Percentiles rank a stretch among this genome's conserved stretches.
Conservation (phyloP, 441 rosid genomes). For the Populus hybrid region DNA sequence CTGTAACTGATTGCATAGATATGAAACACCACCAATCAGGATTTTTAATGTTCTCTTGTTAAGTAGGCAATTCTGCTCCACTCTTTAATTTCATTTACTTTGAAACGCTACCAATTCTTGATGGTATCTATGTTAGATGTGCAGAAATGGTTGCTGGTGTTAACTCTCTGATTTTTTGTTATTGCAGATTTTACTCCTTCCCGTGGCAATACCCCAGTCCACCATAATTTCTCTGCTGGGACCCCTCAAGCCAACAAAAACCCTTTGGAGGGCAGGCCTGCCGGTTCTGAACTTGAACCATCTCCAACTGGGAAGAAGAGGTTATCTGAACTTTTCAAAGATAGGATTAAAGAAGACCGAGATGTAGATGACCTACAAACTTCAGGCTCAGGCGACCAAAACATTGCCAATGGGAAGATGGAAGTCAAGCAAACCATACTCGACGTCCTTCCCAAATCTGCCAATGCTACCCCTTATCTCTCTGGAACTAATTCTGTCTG, state of each 20-base stretch:
- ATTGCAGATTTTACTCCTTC: conserved; percentile 91
- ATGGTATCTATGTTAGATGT: neutral
- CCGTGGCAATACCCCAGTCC: conserved; percentile 50
- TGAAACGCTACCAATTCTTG: neutral
- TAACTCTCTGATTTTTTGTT: neutral
- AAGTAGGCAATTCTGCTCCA: neutral
- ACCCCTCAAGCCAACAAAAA: conserved; percentile 38
- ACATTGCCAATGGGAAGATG: conserved; percentile 11
- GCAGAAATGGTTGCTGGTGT: neutral
- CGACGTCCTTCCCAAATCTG: conserved; percentile 30
- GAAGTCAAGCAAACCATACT: conserved; percentile 33
- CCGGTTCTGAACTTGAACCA: conserved; percentile 37
- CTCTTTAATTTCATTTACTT: neutral
- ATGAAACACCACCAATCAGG: no score
- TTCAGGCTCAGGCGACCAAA: conserved; percentile 8
- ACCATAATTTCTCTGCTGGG: conserved; percentile 46
- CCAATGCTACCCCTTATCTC: conserved; percentile 37
- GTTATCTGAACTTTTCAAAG: conserved; percentile 74
- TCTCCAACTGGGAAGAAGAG: conserved; percentile 57
- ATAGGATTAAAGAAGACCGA: conserved; percentile 43
- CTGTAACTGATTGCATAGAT: no score
- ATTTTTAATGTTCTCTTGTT: neutral
- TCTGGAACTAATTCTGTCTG: conserved; percentile 51
- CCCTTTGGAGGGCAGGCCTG: conserved; percentile 28
- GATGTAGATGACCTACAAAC: conserved; percentile 13